phyloP scores from a whole-genome alignment of 192 early-diverging fungal genomes.

The Rhizophagus sp. region DNA sequence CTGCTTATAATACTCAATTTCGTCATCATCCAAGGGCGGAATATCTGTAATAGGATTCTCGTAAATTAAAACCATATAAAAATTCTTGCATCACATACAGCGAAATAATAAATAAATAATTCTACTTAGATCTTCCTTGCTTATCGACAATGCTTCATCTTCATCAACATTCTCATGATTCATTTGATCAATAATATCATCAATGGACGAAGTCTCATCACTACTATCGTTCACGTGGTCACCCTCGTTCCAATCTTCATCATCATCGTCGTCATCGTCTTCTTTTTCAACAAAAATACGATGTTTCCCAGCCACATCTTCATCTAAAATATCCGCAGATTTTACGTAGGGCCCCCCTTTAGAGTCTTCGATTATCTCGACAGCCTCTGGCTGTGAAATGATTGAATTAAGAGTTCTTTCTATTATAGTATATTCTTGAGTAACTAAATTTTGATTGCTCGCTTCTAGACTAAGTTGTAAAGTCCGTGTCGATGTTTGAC shows the following conservation, averaged over 20 bases:
- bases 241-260: slow-evolving; percentile 34
- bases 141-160: not conserved
- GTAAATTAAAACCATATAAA: slow-evolving; percentile 3
- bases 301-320: slow-evolving; percentile 14
- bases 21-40: slow-evolving; percentile 38
- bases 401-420: not conserved
- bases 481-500: not conserved
- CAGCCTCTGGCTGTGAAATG: not conserved
- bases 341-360: not conserved
- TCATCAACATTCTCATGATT: slow-evolving; percentile 15
- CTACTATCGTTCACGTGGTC: slow-evolving; percentile 23
- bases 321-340: slow-evolving; percentile 4
- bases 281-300: slow-evolving; percentile 27
- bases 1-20: slow-evolving; percentile 35
- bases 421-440: not conserved
- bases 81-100: not conserved
- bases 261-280: slow-evolving; percentile 45
- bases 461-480: not conserved
- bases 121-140: slow-evolving; percentile 11
- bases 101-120: not conserved
- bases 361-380: not conserved
- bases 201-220: slow-evolving; percentile 28
- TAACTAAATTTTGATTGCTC: not conserved
- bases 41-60: not conserved
- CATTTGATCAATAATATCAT: slow-evolving; percentile 25